These are phyloP conservation scores for Plasmodium gonderi DNA, from an alignment of 169 alveolate species.

Conservation along the genomic window DNA sequence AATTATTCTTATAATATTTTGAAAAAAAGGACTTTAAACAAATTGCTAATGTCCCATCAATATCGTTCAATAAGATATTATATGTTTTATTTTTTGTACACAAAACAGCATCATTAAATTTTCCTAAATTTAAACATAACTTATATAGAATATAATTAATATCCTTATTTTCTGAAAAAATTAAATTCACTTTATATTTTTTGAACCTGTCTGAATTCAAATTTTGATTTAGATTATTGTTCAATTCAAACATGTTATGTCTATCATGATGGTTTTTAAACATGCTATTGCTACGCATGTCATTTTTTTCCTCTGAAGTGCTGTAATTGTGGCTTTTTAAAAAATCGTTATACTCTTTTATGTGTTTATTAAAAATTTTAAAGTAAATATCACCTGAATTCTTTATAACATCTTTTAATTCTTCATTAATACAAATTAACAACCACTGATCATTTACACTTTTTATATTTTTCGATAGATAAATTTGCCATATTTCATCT, in stretches of 20 bases:
- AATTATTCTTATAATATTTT: conserved; percentile 4
- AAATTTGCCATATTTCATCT: conserved; percentile 75
- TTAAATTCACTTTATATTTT: conserved; percentile 63
- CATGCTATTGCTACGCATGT: neutral
- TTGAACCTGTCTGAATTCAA: conserved; percentile 32
- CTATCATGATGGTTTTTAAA: neutral
- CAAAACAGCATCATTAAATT: conserved; percentile 61
- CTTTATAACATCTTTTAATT: conserved; percentile 39
- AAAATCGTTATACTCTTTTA: conserved; percentile 61
- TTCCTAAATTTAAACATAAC: conserved; percentile 46
- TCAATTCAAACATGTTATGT: conserved; percentile 47
- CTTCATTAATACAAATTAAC: conserved; percentile 59
- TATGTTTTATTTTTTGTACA: conserved; percentile 68
- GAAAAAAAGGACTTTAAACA: conserved; percentile 56
- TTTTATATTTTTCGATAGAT: conserved; percentile 58
- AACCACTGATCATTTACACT: conserved; percentile 68
- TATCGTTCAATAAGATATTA: conserved; percentile 55
- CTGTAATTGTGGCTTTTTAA: conserved; percentile 51
- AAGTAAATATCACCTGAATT: conserved; percentile 54
- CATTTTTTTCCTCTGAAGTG: neutral
- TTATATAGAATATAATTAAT: conserved; percentile 54
- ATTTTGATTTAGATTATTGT: conserved; percentile 3
- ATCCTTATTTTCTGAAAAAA: conserved; percentile 70
- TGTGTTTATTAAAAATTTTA: conserved; percentile 59
- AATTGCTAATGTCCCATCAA: conserved; percentile 70